Evolutionary conservation across 2,329 filamentous ascomycete genomes (phyloP), one percentile per base, ranked within the genome.

Genomic region (Fusarium burgessii): DNA sequence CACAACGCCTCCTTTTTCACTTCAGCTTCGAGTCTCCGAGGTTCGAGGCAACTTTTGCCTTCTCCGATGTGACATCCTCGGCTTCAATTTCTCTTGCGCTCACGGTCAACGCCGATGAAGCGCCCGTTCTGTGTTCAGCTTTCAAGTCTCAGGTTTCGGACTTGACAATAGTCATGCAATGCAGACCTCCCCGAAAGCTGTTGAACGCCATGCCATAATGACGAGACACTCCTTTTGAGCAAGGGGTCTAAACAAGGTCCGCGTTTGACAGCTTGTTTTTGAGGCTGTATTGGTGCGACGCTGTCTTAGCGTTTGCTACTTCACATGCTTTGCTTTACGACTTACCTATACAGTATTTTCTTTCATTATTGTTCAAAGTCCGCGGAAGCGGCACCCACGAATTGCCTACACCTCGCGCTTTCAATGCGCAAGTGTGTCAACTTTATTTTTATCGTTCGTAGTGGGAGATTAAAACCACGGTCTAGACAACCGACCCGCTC

Each of bases 401-500:
- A 84, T 85, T 89, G 86, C 87, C 87, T 89, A 85, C 88, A 88
- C 87, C 84, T 86, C 80, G 83, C 86, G 84, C 84, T 81, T 82
- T 84, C 84, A 81, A 83, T 89, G 85, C 86, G 84, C 86, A 83
- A 80, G 84, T 81, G 83, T 86, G 87, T 89, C 83, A 88, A 87
- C 84, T 87, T 87, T 78, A 86, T 77, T 66, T 81, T 79, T 83
- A 84, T 84, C 82, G 82, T 84, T 89, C 87, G 86, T 47, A 79
- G 87, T 89, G 88, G 88, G 86, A 90, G 86, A 89, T 84, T 76
- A 85, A 89, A 77, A 82, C 81, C 80, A 85, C 80, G 88, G 88
- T 87, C 88, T 89, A 89, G 88, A 90, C 88, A 90, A 87, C 88
- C 88, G 78, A 87, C 88, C 87, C 85, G 82, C 85, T 90, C 88